Conservation (phyloP, 345 rosid genomes). For the Pistacia atlantica region DNA sequence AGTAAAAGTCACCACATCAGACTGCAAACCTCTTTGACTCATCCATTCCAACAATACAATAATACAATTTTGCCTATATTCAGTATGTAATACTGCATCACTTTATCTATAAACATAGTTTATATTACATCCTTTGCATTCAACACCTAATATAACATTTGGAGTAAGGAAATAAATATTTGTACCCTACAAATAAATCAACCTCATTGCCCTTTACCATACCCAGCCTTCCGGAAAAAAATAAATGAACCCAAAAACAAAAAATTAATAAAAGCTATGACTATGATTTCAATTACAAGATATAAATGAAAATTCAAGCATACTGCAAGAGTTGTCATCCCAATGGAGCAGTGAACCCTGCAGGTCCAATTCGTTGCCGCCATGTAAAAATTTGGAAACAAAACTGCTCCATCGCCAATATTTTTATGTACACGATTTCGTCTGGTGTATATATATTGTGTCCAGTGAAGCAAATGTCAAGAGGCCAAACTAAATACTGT, state of each 20-base stretch:
- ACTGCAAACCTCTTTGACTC: too few species aligned
- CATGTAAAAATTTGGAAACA: constrained; percentile 17
- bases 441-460: background rate
- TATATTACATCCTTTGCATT: background rate
- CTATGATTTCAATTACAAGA: background rate
- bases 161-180: background rate
- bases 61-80: too few species aligned
- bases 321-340: background rate
- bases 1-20: too few species aligned
- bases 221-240: constrained; percentile 19
- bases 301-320: background rate
- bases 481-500: background rate
- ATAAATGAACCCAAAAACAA: background rate
- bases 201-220: background rate
- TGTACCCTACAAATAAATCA: background rate
- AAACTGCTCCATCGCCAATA: background rate
- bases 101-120: background rate
- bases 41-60: too few species aligned
- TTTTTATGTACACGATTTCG: constrained; percentile 16
- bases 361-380: background rate
- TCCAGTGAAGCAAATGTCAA: background rate
- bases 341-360: background rate
- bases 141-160: background rate
- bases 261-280: background rate
- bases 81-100: background rate